A percentile compares a stretch with the other conserved stretches of the same genome.
These are phyloP conservation scores for Metschnikowia amazonensis DNA, from an alignment of 805 yeast genomes.

Conservation along the genomic window DNA sequence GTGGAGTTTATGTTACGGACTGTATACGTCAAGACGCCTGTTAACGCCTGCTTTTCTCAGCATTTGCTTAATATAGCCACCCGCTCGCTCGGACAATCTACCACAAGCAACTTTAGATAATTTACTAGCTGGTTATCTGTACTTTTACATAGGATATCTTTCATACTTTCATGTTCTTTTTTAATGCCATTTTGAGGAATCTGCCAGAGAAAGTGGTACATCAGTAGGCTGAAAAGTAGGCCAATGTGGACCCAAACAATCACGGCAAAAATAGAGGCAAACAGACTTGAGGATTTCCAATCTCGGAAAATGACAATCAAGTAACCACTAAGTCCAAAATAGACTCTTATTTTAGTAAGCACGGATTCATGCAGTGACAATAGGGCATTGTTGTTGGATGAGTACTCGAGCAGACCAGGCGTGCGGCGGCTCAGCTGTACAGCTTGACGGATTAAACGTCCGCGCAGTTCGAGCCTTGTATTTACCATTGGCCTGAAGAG, in stretches of 20 bases:
- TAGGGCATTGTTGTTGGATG: conserved; percentile 2
- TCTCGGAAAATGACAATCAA: not conserved
- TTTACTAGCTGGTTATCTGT: not conserved
- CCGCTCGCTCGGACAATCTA: not conserved
- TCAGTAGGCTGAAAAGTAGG: not conserved
- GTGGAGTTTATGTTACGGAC: conserved; percentile 3
- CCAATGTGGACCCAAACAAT: not conserved
- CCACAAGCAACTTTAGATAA: not conserved
- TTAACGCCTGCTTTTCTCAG: conserved; percentile 2
- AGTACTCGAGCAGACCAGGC: not conserved
- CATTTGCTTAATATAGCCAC: not conserved
- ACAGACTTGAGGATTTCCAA: not conserved
- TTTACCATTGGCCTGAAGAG: not conserved
- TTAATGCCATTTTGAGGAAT: not conserved
- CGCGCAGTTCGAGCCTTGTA: not conserved
- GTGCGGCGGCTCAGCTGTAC: conserved; percentile 1
- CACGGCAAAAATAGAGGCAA: not conserved
- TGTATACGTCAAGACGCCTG: conserved; percentile 1
- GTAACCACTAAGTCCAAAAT: not conserved
- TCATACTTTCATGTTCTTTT: no score
- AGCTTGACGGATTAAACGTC: not conserved
- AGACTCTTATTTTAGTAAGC: not conserved
- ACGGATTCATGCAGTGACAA: conserved; percentile 1
- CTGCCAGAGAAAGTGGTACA: not conserved
- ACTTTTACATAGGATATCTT: not conserved